These are phyloP conservation scores for Aureobasidium sp. DNA, from an alignment of 2,329 filamentous ascomycete species.

Conservation along the genomic window DNA sequence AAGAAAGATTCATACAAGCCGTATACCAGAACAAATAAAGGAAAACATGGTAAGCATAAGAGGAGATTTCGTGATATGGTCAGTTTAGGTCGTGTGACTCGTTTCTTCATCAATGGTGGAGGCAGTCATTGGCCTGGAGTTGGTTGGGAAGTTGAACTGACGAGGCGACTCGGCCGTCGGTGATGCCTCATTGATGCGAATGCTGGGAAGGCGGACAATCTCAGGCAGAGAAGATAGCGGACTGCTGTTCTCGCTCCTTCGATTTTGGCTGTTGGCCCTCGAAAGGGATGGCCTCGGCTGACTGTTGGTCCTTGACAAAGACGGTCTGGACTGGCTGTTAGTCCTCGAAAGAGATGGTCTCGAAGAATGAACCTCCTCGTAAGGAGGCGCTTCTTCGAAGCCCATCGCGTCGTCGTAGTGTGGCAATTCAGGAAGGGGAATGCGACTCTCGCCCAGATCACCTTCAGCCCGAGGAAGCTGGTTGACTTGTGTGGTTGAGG, in stretches of 20 bases:
- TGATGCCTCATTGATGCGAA: conserved; percentile 45
- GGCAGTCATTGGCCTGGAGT: conserved; percentile 4
- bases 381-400: conserved; percentile 54
- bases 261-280: conserved; percentile 12
- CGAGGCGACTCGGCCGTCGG: conserved; percentile 31
- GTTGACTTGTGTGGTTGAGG: conserved; percentile 3
- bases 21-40: neutral
- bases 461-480: conserved; percentile 26
- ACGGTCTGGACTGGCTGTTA: conserved; percentile 5
- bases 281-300: conserved; percentile 13
- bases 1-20: conserved; percentile 1
- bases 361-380: conserved; percentile 27
- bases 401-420: conserved; percentile 38
- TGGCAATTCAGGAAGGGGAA: conserved; percentile 37
- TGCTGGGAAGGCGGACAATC: conserved; percentile 47
- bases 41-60: conserved; percentile 15
- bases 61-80: conserved; percentile 4
- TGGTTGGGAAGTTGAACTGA: conserved; percentile 2
- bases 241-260: conserved; percentile 23
- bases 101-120: conserved; percentile 22
- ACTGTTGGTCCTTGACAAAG: conserved; percentile 11
- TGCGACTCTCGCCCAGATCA: conserved; percentile 34
- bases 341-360: conserved; percentile 15
- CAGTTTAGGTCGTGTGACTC: neutral
- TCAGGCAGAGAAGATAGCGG: conserved; percentile 36